phyloP scores from a whole-genome alignment of 179 eudicot species.

The Gypsophila paniculata region DNA sequence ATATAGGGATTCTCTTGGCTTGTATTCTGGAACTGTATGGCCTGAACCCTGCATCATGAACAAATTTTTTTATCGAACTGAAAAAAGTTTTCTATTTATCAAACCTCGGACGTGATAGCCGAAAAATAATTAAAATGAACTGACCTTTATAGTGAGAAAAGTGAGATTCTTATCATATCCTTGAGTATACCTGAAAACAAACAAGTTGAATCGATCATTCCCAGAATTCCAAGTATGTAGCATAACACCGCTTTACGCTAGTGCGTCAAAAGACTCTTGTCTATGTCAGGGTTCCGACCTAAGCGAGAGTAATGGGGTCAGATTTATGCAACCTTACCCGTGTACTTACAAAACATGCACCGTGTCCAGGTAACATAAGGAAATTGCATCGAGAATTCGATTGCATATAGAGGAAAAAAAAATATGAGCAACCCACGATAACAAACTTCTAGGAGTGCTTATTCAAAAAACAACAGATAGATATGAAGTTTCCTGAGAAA shows the following conservation, averaged over 20 bases:
- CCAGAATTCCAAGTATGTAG: too few species aligned
- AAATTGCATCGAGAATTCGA: not conserved
- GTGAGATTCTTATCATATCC: constrained; percentile 77
- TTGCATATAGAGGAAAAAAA: not conserved
- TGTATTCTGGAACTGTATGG: constrained; percentile 35
- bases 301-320: not conserved
- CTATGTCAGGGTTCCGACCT: not conserved
- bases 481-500: not conserved
- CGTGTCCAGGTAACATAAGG: not conserved
- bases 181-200: constrained; percentile 47
- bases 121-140: constrained; percentile 8
- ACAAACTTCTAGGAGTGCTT: not conserved
- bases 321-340: not conserved
- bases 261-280: not conserved
- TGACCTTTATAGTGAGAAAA: constrained; percentile 72
- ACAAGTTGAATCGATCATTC: not conserved
- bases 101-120: too few species aligned
- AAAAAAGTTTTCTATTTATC: not conserved
- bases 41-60: constrained; percentile 29
- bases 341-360: not conserved
- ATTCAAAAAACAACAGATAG: too few species aligned
- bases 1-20: constrained; percentile 27
- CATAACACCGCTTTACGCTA: not conserved
- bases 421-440: not conserved
- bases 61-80: not conserved